Conservation (phyloP, 306 rosid species). For the Arachis hypogaea region DNA sequence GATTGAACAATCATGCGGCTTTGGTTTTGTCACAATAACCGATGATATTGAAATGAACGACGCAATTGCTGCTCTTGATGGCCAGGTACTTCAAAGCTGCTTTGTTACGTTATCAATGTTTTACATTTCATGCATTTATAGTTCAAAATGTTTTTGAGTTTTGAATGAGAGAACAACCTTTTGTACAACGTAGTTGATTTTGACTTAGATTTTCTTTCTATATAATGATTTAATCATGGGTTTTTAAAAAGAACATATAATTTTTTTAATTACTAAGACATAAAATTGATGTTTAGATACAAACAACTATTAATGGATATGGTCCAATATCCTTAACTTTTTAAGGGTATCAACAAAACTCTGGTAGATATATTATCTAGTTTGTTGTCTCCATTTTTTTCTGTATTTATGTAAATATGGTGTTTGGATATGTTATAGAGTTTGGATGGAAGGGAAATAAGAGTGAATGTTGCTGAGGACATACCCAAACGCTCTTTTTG, state of each 20-base stretch:
- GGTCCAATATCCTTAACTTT: no score
- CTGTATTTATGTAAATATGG: slow-evolving; percentile 12
- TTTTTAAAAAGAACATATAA: no score
- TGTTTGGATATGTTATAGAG: slow-evolving; percentile 57
- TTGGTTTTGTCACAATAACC: slow-evolving; percentile 88
- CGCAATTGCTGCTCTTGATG: slow-evolving; percentile 94
- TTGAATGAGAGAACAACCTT: neutral
- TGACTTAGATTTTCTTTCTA: neutral
- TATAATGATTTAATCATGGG: no score
- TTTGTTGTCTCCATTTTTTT: no score
- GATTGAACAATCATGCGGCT: slow-evolving; percentile 93
- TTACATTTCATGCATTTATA: slow-evolving; percentile 12
- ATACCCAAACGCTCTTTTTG: slow-evolving; percentile 76
- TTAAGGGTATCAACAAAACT: no score
- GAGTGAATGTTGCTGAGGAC: slow-evolving; percentile 88
- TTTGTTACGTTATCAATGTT: slow-evolving; percentile 6
- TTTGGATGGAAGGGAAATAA: slow-evolving; percentile 83
- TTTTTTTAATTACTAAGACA: no score
- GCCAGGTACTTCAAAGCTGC: slow-evolving; percentile 62
- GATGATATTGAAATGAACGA: slow-evolving; percentile 80
- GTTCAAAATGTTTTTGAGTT: neutral
- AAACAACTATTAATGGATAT: no score
- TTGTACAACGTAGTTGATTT: neutral
- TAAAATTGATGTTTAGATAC: no score
- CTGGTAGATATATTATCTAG: no score